These are phyloP conservation scores for Coemansia sp. DNA, from an alignment of 192 early-diverging fungal genomes.

Conservation along the genomic window DNA sequence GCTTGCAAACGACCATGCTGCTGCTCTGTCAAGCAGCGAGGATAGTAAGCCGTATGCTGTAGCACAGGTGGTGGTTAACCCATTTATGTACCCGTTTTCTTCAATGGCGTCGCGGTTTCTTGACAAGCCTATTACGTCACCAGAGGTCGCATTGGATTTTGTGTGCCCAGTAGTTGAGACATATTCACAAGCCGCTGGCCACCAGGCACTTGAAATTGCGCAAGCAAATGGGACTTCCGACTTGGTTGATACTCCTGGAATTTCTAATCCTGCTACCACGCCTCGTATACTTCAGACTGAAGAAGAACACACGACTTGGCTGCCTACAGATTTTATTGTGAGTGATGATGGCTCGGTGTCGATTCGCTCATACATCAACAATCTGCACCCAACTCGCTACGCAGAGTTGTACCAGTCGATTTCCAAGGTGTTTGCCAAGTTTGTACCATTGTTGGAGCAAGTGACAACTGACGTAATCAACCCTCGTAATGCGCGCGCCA, in stretches of 20 bases:
- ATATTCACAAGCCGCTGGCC: no score
- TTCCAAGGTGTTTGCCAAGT: no score
- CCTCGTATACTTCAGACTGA: no score
- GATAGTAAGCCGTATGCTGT: background rate
- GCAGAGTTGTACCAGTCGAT: no score
- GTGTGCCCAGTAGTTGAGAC: no score
- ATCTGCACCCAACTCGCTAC: no score
- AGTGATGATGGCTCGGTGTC: background rate
- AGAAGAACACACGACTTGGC: background rate
- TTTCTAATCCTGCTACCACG: no score
- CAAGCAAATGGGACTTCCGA: no score
- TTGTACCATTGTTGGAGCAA: constrained; percentile 53
- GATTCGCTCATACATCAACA: no score
- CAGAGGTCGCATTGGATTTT: background rate
- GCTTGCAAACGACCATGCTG: background rate
- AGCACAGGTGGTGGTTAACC: background rate
- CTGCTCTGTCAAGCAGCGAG: no score
- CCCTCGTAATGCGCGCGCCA: background rate
- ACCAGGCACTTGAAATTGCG: no score
- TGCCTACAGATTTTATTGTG: constrained; percentile 8
- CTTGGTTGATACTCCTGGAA: no score
- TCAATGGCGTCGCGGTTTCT: background rate
- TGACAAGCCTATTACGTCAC: background rate
- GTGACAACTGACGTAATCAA: constrained; percentile 21
- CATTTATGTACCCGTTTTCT: background rate